A percentile compares a stretch with the other conserved stretches of the same genome.
Evolutionary conservation across 352 stramenopile species (phyloP).

Genomic region (Bremia lactucae): DNA sequence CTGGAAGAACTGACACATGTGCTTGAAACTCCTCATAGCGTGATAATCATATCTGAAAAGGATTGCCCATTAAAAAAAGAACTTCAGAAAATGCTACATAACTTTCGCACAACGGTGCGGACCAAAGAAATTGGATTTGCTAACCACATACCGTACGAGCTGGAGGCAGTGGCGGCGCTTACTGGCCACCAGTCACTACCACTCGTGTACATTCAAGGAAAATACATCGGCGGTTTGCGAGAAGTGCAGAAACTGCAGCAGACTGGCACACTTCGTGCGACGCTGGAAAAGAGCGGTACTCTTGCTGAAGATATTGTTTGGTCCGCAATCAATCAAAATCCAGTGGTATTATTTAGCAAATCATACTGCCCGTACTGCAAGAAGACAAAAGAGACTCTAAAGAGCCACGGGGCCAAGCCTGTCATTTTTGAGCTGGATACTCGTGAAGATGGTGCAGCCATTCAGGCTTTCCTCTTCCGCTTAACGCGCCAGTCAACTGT

Average conservation of each 20-base stretch:
- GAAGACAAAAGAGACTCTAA: constrained; percentile 67
- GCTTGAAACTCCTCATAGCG: constrained; percentile 67
- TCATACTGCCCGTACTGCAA: constrained; percentile 84
- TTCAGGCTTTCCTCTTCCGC: constrained; percentile 86
- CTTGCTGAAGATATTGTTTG: constrained; percentile 67
- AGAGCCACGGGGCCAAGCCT: constrained; percentile 42
- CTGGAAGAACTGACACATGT: constrained; percentile 69
- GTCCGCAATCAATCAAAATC: constrained; percentile 56
- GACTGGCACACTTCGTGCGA: constrained; percentile 70
- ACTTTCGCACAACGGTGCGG: constrained; percentile 48
- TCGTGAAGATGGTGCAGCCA: constrained; percentile 78
- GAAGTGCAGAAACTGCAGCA: constrained; percentile 83
- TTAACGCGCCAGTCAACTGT: constrained; percentile 93
- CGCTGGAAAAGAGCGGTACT: constrained; percentile 72
- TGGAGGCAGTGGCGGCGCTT: constrained; percentile 72
- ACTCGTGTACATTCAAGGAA: constrained; percentile 93
- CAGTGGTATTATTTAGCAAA: constrained; percentile 78
- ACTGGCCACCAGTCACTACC: constrained; percentile 88
- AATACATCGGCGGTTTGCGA: constrained; percentile 90
- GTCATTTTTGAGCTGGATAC: constrained; percentile 73
- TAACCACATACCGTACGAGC: constrained; percentile 49
- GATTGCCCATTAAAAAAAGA: constrained; percentile 89
- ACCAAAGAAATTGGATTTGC: constrained; percentile 50
- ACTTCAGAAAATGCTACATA: constrained; percentile 76
- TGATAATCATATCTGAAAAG: constrained; percentile 91